Percentiles rank a stretch among this genome's conserved stretches.
phyloP scores from a whole-genome alignment of 495 filamentous ascomycete species.

The Sordaria brevicollis region DNA sequence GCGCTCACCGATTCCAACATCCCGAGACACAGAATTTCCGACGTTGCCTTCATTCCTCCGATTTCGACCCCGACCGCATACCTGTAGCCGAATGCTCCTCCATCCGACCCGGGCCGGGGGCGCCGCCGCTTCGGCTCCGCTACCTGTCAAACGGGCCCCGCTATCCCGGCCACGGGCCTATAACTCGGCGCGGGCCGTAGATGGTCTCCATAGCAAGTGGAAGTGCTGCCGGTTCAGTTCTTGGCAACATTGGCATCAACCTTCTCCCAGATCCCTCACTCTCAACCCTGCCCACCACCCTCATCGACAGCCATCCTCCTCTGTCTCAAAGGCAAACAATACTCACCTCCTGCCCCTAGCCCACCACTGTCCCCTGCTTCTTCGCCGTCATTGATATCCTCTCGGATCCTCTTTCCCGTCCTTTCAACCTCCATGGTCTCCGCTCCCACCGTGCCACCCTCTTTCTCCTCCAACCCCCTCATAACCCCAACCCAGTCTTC shows the following conservation, averaged over 20 bases:
- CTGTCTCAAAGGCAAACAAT: neutral
- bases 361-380: neutral
- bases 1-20: neutral
- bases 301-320: neutral
- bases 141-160: neutral
- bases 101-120: neutral
- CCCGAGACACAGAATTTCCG: neutral
- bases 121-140: neutral
- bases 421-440: neutral
- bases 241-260: neutral
- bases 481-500: neutral
- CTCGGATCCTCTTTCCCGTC: neutral
- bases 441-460: neutral
- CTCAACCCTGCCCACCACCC: neutral
- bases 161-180: neutral
- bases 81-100: neutral
- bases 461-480: neutral
- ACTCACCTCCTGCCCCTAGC: neutral
- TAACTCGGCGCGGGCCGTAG: neutral
- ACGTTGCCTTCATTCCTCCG: neutral
- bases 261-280: neutral
- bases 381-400: neutral
- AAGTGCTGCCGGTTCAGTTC: neutral
- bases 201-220: neutral
- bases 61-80: neutral